Conservation (phyloP, 1,284 basidiomycete genomes). For the Anthracocystis setariae region DNA sequence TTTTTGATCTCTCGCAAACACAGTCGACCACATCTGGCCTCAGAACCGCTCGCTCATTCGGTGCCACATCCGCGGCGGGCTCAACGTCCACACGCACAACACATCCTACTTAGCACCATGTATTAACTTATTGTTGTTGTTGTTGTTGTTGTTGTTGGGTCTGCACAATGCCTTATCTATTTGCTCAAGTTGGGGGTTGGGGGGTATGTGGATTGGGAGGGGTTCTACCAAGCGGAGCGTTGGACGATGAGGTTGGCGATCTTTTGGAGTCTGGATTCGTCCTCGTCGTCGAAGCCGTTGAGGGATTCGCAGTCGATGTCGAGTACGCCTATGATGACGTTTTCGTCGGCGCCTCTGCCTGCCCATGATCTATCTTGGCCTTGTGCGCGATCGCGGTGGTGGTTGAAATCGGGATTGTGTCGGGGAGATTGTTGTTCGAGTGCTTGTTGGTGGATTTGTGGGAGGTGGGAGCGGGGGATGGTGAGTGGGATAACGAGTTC, state of each 20-base stretch:
- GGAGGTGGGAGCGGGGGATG: constrained; percentile 46
- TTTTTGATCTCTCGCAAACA: too few species aligned
- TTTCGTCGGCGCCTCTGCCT: constrained; percentile 54
- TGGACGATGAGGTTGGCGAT: constrained; percentile 59
- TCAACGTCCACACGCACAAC: constrained; percentile 16
- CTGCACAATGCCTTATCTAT: background rate
- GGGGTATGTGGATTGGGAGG: too few species aligned
- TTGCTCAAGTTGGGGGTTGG: too few species aligned
- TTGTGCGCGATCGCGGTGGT: too few species aligned
- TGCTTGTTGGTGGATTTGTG: constrained; percentile 20
- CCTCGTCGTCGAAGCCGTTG: constrained; percentile 67
- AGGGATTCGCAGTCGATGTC: constrained; percentile 68
- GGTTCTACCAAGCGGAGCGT: constrained; percentile 41
- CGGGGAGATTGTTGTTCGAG: constrained; percentile 25
- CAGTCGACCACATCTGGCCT: constrained; percentile 35
- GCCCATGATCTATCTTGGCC: constrained; percentile 44
- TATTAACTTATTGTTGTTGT: too few species aligned
- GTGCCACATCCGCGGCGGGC: constrained; percentile 28
- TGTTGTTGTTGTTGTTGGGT: background rate
- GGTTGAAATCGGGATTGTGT: background rate
- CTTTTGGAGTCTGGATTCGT: constrained; percentile 59
- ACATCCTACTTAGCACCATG: background rate
- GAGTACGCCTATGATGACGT: constrained; percentile 68
- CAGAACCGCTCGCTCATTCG: constrained; percentile 35
- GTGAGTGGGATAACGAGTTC: constrained; percentile 68